Percentiles rank a stretch among this genome's conserved stretches.
These are phyloP conservation scores for Botrytis pseudocinerea DNA, from an alignment of 2,329 filamentous ascomycete species.

Conservation along the genomic window DNA sequence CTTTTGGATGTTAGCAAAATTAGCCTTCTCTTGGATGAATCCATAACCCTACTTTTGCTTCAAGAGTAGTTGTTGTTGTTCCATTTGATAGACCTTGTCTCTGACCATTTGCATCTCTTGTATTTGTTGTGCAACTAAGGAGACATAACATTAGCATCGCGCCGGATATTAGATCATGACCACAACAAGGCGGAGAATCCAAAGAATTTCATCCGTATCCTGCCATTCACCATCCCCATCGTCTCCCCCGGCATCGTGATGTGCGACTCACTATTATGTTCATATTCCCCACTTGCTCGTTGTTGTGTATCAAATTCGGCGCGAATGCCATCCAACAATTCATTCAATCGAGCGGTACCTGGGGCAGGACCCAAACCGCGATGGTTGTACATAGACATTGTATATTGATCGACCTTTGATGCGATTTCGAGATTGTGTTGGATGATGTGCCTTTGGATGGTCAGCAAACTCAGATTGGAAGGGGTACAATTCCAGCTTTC, in stretches of 20 bases:
- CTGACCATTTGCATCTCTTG: constrained; percentile 94
- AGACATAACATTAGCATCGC: constrained; percentile 10
- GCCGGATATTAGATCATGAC: constrained; percentile 3
- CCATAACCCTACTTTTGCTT: constrained; percentile 77
- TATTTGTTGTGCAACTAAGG: constrained; percentile 80
- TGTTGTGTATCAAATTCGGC: constrained; percentile 86
- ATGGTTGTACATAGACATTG: constrained; percentile 85
- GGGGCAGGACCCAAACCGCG: constrained; percentile 77
- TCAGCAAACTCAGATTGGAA: constrained; percentile 1
- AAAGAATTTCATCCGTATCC: background rate
- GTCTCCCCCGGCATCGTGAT: background rate
- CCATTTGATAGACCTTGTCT: constrained; percentile 89
- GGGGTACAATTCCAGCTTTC: background rate
- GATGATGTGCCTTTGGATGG: background rate
- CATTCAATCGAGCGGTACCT: constrained; percentile 69
- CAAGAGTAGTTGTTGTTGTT: constrained; percentile 82
- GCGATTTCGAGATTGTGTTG: background rate
- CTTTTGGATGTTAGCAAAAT: constrained; percentile 49
- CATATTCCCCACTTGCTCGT: constrained; percentile 80
- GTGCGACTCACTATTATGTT: constrained; percentile 80
- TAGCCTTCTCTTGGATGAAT: constrained; percentile 1
- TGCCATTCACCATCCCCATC: background rate
- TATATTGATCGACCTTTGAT: constrained; percentile 1
- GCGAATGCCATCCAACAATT: constrained; percentile 88
- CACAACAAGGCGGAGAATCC: background rate